Evolutionary conservation across 768 basidiomycete genomes (phyloP), one percentile per base, ranked within the genome.

Genomic region (Serendipita sp.): DNA sequence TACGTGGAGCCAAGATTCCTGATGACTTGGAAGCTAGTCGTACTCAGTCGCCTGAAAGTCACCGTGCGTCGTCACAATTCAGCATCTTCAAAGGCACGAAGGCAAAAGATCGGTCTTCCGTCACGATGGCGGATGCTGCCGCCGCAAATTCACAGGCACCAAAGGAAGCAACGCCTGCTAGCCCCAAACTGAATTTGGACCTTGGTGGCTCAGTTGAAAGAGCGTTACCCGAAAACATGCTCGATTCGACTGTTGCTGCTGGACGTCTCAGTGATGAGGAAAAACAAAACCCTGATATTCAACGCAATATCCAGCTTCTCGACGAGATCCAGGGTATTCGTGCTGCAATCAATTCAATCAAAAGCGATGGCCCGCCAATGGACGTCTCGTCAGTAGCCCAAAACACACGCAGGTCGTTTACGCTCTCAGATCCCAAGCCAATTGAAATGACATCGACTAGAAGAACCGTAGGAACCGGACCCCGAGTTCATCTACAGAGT

Each of bases 271-370:
- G 69, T 66, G 4, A 71, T 73, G 67, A 76, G 75, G 72, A 72
- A 34, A 81, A 83, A 64, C 67, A 81, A 63, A 82, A 82, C 60
- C 69, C 71, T 60, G 84, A 84, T 44, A 70, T 85, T 37, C 82
- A 79, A 71, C 80, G 80, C 69, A 88, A 87, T 71, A 81, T 88
- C 71, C 81, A 83, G 52, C 78, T 91, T 3, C 75, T 88, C 50
- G 77, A 81, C 27, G 88, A 91, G 72, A 91, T 91, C 46, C 83
- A 87, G 69, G 85, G 80, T 11, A 87, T 91, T 66, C 82, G 88
- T 60, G 78, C 81, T 69, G 89, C 88, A 8, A 88, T 91, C 70
- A 87, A 90, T 63, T 76, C 81, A 2, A 33, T 15, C 3, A 50
- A 43, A 10, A 23, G 29, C 44, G 62, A 23, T 13, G 31, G 52